A percentile compares a stretch with the other conserved stretches of the same genome.
phyloP scores from a whole-genome alignment of 345 rosid genomes.

The Luvunga scandens region DNA sequence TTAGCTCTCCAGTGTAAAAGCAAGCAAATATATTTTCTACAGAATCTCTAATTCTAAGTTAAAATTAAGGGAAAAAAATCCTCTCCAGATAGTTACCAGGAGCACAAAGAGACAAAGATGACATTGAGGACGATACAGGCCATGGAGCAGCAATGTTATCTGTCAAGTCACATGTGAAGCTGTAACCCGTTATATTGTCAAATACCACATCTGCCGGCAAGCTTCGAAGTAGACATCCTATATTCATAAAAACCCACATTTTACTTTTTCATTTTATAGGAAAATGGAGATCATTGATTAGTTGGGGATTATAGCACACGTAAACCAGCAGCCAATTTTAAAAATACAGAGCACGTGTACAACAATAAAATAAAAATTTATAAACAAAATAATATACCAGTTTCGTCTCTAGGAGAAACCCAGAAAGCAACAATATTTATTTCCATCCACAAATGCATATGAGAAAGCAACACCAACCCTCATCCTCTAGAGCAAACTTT shows the following conservation, averaged over 20 bases:
- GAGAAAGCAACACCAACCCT: background rate
- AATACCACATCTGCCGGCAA: slow-evolving; percentile 73
- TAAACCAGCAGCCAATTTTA: background rate
- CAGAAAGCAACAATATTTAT: background rate
- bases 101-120: slow-evolving; percentile 89
- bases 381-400: slow-evolving; percentile 8
- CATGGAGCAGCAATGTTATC: slow-evolving; percentile 98
- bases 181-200: slow-evolving; percentile 84
- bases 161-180: slow-evolving; percentile 91
- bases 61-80: slow-evolving; percentile 6
- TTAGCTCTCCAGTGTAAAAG: slow-evolving; percentile 5
- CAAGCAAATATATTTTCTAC: background rate
- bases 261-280: background rate
- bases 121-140: slow-evolving; percentile 85
- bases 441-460: background rate
- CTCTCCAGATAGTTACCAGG: slow-evolving; percentile 52
- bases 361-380: slow-evolving; percentile 1
- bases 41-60: background rate
- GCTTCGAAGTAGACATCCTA: slow-evolving; percentile 92
- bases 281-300: background rate
- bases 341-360: background rate
- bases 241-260: slow-evolving; percentile 17
- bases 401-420: slow-evolving; percentile 9
- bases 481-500: background rate
- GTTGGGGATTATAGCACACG: background rate